Evolutionary conservation across 345 rosid species (phyloP), one percentile per base, ranked within the genome.

Genomic region (Citrus hindsii): DNA sequence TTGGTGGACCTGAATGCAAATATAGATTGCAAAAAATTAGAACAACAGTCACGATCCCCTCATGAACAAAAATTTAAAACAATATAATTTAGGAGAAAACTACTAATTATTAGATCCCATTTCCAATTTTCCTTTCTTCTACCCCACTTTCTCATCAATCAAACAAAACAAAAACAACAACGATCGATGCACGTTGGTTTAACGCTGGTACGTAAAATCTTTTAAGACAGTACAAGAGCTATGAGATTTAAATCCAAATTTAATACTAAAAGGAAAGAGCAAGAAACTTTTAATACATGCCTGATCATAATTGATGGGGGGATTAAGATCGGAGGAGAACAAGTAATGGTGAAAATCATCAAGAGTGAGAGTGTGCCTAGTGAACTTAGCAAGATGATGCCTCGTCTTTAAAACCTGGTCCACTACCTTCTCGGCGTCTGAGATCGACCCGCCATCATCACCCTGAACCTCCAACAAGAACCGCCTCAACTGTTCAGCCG

Each of bases 1-100:
- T 30, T 93, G 94, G 42, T 89, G 98, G 69, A 93, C 98, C 98
- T 97, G 93, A 76, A 83, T 64, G 38, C 73, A 22, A 6, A 35
- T 65, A 81, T 4, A 62, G 51, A 28, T 5, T 3, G 16, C 4
- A 4, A 69, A 62, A 27, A 65, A 30, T 22, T 16, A 1, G 33
- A 28, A 55, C 60, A 28, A 46, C 48, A 35, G 21, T 56, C 14
- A 46, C 18, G 73, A 67, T 63, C 40, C 69, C 75, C 58, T 73
- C 21, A 27, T 24, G 38, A 53, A 68, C 61, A 51, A 48, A 65
- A 19, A 16, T 33, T 18, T 21, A 9, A 10, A 32, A 55, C 24
- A 35, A 55, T 2, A 40, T 30, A 46, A 28, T 19, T 25, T 46
- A 38, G 38, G 56, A 10, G 25, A 40, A 53, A 6, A 64, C 18